Evolutionary conservation across 805 yeast genomes (phyloP), one percentile per base, ranked within the genome.

Genomic region (Pichia sporocuriosa): DNA sequence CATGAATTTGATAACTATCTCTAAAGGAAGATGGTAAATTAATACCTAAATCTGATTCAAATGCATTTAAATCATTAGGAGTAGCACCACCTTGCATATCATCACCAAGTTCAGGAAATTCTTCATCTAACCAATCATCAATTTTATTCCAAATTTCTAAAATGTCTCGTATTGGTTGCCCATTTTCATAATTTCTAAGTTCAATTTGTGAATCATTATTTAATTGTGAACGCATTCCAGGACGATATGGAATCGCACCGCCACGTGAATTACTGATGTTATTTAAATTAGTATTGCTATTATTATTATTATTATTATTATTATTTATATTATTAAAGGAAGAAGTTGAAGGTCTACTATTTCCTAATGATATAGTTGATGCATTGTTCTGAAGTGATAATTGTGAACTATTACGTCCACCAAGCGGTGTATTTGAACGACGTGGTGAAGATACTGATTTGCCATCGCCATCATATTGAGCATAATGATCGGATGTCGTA

Each of bases 121-220:
- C 73, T 42, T 77, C 75, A 27, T 75, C 68, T 16, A 90, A 68
- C 96, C 97, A 90, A 16, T 77, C 68, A 51, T 85, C 90, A 44
- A 90, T 79, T 54, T 89, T 89, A 48, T 84, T 74, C 97, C 97
- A 90, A 11, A 96, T 84, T 19, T 79, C 73, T 2, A 75, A 68
- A 48, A 89, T 86, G 40, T 90, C 79, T 15, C 77, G 77, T 39
- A 71, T 56, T 16, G 77, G 77, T 20, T 75, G 73, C 1, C 78
- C 78, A 29, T 65, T 53, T 13, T 61, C 53, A 38, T 65, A 56
- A 50, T 58, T 62, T 53, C 67, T 61, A 61, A 70, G 43, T 52
- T 69, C 63, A 21, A 84, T 81, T 36, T 94, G 95, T 5, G 51
- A 47, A 83, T 59, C 53, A 30, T 67, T 69, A 43, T 63, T 57